Base-by-base conservation (phyloP, 1,284 basidiomycete species). In the Fomitopsis betulina region DNA sequence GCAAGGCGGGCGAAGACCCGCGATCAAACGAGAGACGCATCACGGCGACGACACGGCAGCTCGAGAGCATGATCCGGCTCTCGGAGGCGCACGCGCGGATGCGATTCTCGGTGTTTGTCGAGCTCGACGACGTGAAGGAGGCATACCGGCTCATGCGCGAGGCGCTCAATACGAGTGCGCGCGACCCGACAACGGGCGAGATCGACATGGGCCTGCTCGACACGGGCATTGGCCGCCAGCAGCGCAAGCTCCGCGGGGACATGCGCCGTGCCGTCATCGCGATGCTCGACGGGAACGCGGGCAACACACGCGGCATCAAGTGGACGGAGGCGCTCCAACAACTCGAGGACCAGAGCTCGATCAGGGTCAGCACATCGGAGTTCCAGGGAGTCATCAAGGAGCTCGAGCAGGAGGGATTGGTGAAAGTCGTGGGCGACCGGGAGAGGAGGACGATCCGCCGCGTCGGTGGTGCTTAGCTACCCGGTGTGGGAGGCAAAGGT, bases 11-110 rank as follows among this genome's bases (percentile, higher is more conserved):
- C 27, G 86, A 89, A 45, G 95, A 98, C 71, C 88, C 93, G 2
- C 86, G 94, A 23, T 85, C 85, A 1, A 84, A 84, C 59, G 96
- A 98, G 74, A 92, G 94, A 68, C 87, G 96, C 12, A 99, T 99
- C 73, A 99, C 97, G 0, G 96, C 97, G 1, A 99, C 96, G 32
- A 98, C 97, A 0, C 86, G 96, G 55, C 96, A 99, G 74, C 85
- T 99, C 32, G 96, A 99, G 74, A 92, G 88, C 65, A 94, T 99
- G 89, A 98, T 99, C 70, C 92, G 97, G n/a, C 83, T 99, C 30
- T 90, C 91, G 0, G 97, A 99, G 75, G 96, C 91, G 0, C 96
- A 99, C 70, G 96, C 96, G 0, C 84, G 96, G 23, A 98, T 98
- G 96, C 85, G 95, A 1, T 90, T 97, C 73, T 91, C 89, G 21